These are phyloP conservation scores for Aspergillus novoparasiticus DNA, from an alignment of 2,329 filamentous ascomycete species.

Conservation along the genomic window DNA sequence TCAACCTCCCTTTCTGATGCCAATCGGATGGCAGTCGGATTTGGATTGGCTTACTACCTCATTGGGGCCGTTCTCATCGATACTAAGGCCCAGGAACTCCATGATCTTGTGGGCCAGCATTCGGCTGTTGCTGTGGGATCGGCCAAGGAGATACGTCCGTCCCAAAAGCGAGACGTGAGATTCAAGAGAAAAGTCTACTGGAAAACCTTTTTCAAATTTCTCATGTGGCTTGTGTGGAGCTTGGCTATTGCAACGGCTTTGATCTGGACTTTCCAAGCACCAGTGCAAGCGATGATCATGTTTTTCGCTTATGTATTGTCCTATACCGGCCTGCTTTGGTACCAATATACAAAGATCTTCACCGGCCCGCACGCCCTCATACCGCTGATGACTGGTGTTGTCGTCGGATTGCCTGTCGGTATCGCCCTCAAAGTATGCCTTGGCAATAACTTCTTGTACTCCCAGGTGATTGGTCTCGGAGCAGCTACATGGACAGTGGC, in stretches of 20 bases:
- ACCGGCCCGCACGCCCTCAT: slow-evolving; percentile 53
- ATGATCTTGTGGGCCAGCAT: slow-evolving; percentile 48
- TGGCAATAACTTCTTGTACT: slow-evolving; percentile 45
- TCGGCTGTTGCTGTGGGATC: slow-evolving; percentile 45
- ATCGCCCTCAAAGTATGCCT: slow-evolving; percentile 45
- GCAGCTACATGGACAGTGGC: slow-evolving; percentile 56
- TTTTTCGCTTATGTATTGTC: slow-evolving; percentile 54
- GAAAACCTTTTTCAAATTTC: slow-evolving; percentile 52
- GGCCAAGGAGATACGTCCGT: slow-evolving; percentile 46
- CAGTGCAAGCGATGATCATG: slow-evolving; percentile 48
- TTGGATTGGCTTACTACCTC: slow-evolving; percentile 60
- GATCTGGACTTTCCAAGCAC: slow-evolving; percentile 55
- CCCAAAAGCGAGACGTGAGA: slow-evolving; percentile 49
- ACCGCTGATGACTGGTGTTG: slow-evolving; percentile 49
- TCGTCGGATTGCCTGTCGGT: slow-evolving; percentile 52
- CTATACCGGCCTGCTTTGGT: slow-evolving; percentile 57
- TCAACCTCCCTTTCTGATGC: slow-evolving; percentile 36
- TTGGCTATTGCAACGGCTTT: slow-evolving; percentile 53
- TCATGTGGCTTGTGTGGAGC: slow-evolving; percentile 57
- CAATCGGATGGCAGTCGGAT: slow-evolving; percentile 53
- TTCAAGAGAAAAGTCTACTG: slow-evolving; percentile 55
- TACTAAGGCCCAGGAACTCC: slow-evolving; percentile 56
- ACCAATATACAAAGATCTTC: slow-evolving; percentile 58
- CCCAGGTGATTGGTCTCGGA: slow-evolving; percentile 52
- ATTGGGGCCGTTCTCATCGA: slow-evolving; percentile 60